Evolutionary conservation across 768 basidiomycete species (phyloP).

Genomic region (Pleurotus eryngii): DNA sequence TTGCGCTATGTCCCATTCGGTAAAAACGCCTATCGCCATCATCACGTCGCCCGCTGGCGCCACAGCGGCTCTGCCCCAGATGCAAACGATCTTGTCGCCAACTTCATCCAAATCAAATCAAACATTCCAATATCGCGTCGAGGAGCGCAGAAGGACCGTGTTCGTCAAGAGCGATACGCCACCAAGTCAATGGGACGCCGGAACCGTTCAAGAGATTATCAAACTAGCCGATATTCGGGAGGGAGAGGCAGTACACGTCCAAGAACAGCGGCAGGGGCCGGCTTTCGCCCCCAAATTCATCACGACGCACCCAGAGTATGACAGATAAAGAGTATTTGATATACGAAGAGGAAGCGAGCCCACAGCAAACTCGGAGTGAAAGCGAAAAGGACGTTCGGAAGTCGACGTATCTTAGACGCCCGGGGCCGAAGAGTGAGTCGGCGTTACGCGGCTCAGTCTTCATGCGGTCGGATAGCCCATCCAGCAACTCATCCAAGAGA

Average conservation of each 20-base stretch:
- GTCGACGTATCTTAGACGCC: conserved; percentile 15
- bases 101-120: conserved; percentile 23
- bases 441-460: conserved; percentile 11
- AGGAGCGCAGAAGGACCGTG: conserved; percentile 44
- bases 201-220: conserved; percentile 37
- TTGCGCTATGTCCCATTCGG: not conserved
- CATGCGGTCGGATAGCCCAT: conserved; percentile 6
- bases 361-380: conserved; percentile 1
- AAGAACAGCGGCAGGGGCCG: conserved; percentile 16
- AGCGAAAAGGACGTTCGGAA: conserved; percentile 3
- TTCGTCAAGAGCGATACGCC: conserved; percentile 42
- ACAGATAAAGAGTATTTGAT: conserved; percentile 2
- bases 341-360: conserved; percentile 4
- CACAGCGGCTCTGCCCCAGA: conserved; percentile 10
- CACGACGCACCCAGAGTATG: conserved; percentile 7
- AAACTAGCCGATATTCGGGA: conserved; percentile 32
- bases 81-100: conserved; percentile 12
- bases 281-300: conserved; percentile 2
- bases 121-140: conserved; percentile 43
- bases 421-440: conserved; percentile 20
- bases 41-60: conserved; percentile 7
- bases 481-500: conserved; percentile 17
- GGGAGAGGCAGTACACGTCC: conserved; percentile 9
- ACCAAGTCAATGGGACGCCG: conserved; percentile 39
- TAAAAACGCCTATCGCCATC: conserved; percentile 7